phyloP scores from a whole-genome alignment of 2,329 filamentous ascomycete species.

The Chalaropsis ovoidea region DNA sequence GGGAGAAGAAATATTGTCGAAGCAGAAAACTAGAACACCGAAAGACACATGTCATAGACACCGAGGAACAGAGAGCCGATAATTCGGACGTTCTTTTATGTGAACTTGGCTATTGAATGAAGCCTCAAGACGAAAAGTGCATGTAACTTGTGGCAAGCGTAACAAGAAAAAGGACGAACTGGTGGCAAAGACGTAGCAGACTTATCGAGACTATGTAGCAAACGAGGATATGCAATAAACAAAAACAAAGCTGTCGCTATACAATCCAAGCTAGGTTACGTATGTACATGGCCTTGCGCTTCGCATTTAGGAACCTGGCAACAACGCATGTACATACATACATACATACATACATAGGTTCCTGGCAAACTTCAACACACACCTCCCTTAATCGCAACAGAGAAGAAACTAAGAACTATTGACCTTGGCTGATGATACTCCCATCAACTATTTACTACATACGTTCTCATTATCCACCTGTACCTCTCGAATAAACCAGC shows the following conservation, averaged over 20 bases:
- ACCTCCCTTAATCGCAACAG: neutral
- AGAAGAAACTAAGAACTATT: neutral
- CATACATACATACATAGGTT: no score
- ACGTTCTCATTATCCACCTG: neutral
- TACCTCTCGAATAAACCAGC: neutral
- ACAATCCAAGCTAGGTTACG: neutral
- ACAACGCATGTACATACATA: neutral
- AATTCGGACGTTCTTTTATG: neutral
- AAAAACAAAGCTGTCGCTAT: neutral
- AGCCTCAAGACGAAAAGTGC: neutral
- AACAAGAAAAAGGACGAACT: neutral
- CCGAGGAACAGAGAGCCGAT: neutral
- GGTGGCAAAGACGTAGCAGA: neutral
- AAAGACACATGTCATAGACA: neutral
- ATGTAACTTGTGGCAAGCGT: neutral
- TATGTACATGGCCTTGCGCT: constrained; percentile 7
- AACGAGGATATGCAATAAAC: constrained; percentile 1
- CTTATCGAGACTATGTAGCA: neutral
- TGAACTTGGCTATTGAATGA: neutral
- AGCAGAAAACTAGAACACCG: neutral
- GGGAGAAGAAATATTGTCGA: neutral
- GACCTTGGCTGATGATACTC: neutral
- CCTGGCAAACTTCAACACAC: neutral
- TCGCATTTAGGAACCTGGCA: constrained; percentile 20
- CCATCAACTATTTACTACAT: neutral